Evolutionary conservation across 2,329 filamentous ascomycete species (phyloP).

Genomic region (Epichloe scottii): DNA sequence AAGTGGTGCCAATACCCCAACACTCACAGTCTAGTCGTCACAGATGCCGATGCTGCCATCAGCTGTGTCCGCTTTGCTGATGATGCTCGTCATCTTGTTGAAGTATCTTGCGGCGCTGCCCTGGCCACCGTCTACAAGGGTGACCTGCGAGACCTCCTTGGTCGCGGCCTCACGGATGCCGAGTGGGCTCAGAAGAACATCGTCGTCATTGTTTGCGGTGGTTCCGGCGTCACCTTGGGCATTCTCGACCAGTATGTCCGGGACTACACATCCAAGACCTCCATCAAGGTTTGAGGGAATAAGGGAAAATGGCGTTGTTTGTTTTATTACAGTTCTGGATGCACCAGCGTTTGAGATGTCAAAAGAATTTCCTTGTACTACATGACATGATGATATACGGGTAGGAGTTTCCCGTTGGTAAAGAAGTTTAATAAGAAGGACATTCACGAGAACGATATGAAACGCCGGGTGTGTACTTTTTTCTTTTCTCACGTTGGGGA

Average conservation of each 20-base stretch:
- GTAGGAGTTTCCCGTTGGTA: background rate
- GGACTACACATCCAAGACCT: conserved; percentile 24
- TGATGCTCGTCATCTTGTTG: conserved; percentile 69
- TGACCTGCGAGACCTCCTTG: conserved; percentile 47
- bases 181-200: conserved; percentile 57
- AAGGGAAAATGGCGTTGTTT: conserved; percentile 1
- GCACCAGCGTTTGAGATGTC: conserved; percentile 2
- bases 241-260: conserved; percentile 47
- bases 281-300: conserved; percentile 16
- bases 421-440: conserved; percentile 5
- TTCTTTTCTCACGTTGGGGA: too few species aligned
- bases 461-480: background rate
- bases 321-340: background rate
- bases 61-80: conserved; percentile 68
- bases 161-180: conserved; percentile 36
- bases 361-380: background rate
- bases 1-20: conserved; percentile 42
- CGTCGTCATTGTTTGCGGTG: conserved; percentile 77
- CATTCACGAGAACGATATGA: conserved; percentile 2
- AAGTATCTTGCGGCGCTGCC: conserved; percentile 74
- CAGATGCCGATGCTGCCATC: conserved; percentile 58
- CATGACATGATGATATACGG: background rate
- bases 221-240: conserved; percentile 51
- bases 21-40: conserved; percentile 24
- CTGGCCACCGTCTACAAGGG: conserved; percentile 57